A percentile compares a stretch with the other conserved stretches of the same genome.
These are phyloP conservation scores for Lachnellula arida DNA, from an alignment of 2,329 filamentous ascomycete species.

Conservation along the genomic window DNA sequence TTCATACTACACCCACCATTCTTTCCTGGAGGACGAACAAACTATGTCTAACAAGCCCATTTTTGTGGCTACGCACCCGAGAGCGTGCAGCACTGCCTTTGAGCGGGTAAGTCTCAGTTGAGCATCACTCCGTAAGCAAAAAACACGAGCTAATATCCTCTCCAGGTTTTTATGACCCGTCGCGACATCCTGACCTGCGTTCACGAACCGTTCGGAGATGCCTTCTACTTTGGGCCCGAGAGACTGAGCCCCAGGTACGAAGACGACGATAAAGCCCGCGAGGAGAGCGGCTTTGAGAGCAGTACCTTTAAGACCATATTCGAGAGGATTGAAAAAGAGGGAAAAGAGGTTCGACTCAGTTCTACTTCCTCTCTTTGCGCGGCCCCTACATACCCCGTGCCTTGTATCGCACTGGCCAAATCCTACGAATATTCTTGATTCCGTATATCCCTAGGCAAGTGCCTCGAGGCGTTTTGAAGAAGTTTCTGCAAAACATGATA, in stretches of 20 bases:
- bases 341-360: constrained; percentile 49
- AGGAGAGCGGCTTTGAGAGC: constrained; percentile 60
- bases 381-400: not conserved
- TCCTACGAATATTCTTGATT: not conserved
- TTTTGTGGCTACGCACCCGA: constrained; percentile 89
- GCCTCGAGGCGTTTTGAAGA: constrained; percentile 9
- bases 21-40: constrained; percentile 5
- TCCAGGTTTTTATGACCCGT: constrained; percentile 92
- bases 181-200: constrained; percentile 74
- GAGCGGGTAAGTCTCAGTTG: constrained; percentile 61
- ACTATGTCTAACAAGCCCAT: constrained; percentile 75
- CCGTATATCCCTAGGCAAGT: constrained; percentile 1
- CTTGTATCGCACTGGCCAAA: not conserved
- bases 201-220: constrained; percentile 95
- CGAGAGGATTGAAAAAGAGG: constrained; percentile 66
- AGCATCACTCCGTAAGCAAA: not conserved
- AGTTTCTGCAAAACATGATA: not conserved
- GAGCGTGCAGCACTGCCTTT: constrained; percentile 95
- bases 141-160: constrained; percentile 7
- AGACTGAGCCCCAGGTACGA: constrained; percentile 75
- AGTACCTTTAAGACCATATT: constrained; percentile 75
- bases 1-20: not conserved
- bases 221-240: constrained; percentile 94
- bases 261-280: constrained; percentile 53
- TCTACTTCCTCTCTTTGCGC: constrained; percentile 7